A percentile compares a stretch with the other conserved stretches of the same genome.
Conservation (phyloP, 2,329 filamentous ascomycete species). For the Dothistroma septosporum region DNA sequence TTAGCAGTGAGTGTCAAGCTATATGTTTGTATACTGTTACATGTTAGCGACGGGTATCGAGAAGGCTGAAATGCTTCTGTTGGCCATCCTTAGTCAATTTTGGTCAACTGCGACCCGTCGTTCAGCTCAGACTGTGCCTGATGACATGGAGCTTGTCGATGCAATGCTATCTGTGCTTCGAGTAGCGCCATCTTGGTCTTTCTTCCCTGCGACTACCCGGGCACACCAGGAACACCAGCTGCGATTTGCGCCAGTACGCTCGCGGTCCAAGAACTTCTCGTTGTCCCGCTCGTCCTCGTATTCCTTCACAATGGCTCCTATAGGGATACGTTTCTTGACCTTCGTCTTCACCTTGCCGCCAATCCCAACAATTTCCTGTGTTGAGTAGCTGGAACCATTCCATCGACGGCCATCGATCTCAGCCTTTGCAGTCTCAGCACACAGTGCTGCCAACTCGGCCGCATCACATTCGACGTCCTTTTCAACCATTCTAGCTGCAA, state of each 20-base stretch:
- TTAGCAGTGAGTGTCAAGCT: neutral
- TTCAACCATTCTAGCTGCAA: constrained; percentile 72
- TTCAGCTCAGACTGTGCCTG: neutral
- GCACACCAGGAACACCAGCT: constrained; percentile 94
- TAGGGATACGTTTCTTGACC: constrained; percentile 72
- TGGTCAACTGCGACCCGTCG: neutral
- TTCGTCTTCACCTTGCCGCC: constrained; percentile 85
- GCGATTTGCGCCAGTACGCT: constrained; percentile 63
- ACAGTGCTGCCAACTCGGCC: constrained; percentile 60
- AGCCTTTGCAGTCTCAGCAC: constrained; percentile 31
- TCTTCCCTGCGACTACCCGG: constrained; percentile 42
- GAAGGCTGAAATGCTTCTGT: neutral
- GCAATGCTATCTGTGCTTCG: constrained; percentile 28
- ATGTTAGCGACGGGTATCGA: neutral
- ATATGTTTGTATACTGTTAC: neutral
- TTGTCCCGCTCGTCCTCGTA: constrained; percentile 71
- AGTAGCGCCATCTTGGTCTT: constrained; percentile 23
- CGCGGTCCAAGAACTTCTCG: constrained; percentile 63
- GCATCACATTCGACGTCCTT: constrained; percentile 82
- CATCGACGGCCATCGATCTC: constrained; percentile 33
- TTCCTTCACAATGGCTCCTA: constrained; percentile 81
- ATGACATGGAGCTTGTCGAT: constrained; percentile 23
- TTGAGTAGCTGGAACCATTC: constrained; percentile 68
- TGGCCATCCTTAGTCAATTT: neutral
- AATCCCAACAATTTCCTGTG: constrained; percentile 88